Percentiles rank a stretch among this genome's conserved stretches.
Evolutionary conservation across 2,329 filamentous ascomycete species (phyloP).

Genomic region (Microascus cirrosus): DNA sequence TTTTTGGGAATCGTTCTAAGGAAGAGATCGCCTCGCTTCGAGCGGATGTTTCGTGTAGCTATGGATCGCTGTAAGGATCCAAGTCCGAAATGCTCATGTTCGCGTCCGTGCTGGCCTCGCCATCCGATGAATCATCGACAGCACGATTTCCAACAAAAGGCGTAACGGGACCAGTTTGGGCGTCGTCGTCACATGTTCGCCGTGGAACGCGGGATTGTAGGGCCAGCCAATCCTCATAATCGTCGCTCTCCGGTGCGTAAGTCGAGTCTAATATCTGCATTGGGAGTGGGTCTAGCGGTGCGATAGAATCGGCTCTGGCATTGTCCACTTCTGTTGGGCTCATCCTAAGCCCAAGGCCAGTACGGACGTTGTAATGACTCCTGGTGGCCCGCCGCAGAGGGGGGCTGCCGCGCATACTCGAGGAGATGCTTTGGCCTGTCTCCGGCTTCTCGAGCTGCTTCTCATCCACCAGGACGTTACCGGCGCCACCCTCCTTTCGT

Average conservation of each 20-base stretch:
- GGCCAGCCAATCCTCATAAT: not conserved
- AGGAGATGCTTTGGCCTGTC: not conserved
- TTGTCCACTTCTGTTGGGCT: not conserved
- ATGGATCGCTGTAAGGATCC: not conserved
- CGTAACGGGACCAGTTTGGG: not conserved
- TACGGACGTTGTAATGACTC: constrained; percentile 1
- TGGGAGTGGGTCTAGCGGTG: not conserved
- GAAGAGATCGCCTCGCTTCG: not conserved
- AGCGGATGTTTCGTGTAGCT: not conserved
- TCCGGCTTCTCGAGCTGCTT: not conserved
- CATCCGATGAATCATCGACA: not conserved
- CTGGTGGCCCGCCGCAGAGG: not conserved
- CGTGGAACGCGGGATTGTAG: not conserved
- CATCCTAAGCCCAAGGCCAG: not conserved
- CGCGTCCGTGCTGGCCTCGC: not conserved
- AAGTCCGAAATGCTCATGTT: not conserved
- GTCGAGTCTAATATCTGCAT: not conserved
- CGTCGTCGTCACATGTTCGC: not conserved
- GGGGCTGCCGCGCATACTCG: not conserved
- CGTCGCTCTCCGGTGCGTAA: not conserved
- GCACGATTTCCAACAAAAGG: not conserved
- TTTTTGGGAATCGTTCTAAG: too few species aligned
- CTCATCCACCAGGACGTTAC: not conserved
- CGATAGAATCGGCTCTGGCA: not conserved
- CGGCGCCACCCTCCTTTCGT: not conserved